Percentiles rank a stretch among this genome's conserved stretches.
Conservation (phyloP, 1,139 yeast species). For the Candida sp. region DNA sequence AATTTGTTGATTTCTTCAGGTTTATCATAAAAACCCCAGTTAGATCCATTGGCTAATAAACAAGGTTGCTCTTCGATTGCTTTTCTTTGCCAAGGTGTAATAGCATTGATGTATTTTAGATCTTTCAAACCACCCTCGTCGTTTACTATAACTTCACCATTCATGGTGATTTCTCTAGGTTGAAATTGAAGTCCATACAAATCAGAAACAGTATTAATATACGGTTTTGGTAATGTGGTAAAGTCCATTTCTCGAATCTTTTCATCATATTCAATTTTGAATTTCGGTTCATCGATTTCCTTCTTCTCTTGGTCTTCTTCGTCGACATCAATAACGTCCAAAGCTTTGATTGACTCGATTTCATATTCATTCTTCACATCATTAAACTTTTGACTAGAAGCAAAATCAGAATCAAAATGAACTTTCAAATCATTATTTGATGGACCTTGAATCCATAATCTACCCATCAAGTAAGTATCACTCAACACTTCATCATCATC, state of each 20-base stretch:
- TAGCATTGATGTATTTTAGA: slow-evolving; percentile 15
- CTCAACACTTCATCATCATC: slow-evolving; percentile 39
- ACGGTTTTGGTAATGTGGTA: slow-evolving; percentile 13
- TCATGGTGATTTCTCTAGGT: slow-evolving; percentile 12
- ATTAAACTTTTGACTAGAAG: slow-evolving; percentile 5
- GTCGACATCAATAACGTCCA: not conserved
- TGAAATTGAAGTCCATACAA: slow-evolving; percentile 16
- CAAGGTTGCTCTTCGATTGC: slow-evolving; percentile 63
- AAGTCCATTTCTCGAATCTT: slow-evolving; percentile 15
- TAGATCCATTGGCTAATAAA: slow-evolving; percentile 45
- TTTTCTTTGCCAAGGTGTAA: slow-evolving; percentile 57
- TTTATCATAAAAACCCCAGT: slow-evolving; percentile 73
- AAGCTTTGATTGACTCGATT: not conserved
- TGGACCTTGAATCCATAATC: slow-evolving; percentile 95
- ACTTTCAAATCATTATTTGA: slow-evolving; percentile 52
- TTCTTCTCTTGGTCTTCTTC: not conserved
- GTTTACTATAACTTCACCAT: slow-evolving; percentile 27
- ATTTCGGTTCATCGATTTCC: slow-evolving; percentile 10
- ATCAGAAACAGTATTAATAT: slow-evolving; percentile 15
- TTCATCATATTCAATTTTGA: not conserved
- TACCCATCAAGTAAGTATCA: slow-evolving; percentile 79
- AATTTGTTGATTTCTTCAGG: slow-evolving; percentile 58
- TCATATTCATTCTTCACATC: slow-evolving; percentile 3
- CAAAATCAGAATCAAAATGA: slow-evolving; percentile 12
- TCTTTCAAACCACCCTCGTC: slow-evolving; percentile 41